Percentiles rank a stretch among this genome's conserved stretches.
Evolutionary conservation across 2,329 filamentous ascomycete species (phyloP).

Genomic region (Colletotrichum tropicale): DNA sequence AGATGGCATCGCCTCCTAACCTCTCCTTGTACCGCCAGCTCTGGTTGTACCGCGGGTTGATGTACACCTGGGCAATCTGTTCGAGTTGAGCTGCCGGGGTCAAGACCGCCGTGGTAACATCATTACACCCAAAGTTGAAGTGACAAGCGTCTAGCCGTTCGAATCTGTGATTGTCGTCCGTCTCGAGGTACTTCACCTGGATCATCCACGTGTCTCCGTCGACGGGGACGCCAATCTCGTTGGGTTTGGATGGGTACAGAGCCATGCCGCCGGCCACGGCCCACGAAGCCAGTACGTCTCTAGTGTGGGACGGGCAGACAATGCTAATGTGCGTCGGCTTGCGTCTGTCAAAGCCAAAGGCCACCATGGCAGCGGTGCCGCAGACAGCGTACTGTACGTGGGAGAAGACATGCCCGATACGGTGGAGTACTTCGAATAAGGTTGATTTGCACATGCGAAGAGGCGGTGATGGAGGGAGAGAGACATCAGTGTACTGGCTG

Average conservation of each 20-base stretch:
- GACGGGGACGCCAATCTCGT: slow-evolving; percentile 49
- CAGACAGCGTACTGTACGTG: slow-evolving; percentile 52
- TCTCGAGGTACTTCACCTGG: slow-evolving; percentile 36
- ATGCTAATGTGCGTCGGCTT: slow-evolving; percentile 40
- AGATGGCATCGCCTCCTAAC: slow-evolving; percentile 35
- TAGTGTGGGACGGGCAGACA: slow-evolving; percentile 40
- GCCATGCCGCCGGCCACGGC: slow-evolving; percentile 35
- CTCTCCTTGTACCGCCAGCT: slow-evolving; percentile 12
- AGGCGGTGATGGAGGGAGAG: background rate
- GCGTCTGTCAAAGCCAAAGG: slow-evolving; percentile 43
- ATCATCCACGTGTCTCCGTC: slow-evolving; percentile 36
- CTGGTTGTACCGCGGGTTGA: slow-evolving; percentile 17
- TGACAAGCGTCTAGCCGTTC: slow-evolving; percentile 26
- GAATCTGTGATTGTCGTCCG: slow-evolving; percentile 28
- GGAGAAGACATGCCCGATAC: slow-evolving; percentile 41
- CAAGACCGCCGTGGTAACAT: slow-evolving; percentile 27
- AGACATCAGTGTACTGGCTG: background rate
- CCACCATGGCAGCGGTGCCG: slow-evolving; percentile 48
- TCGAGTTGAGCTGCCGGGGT: slow-evolving; percentile 38
- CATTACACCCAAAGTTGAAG: slow-evolving; percentile 12
- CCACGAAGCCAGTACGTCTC: slow-evolving; percentile 45
- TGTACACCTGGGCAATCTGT: slow-evolving; percentile 36
- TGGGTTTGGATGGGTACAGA: slow-evolving; percentile 30
- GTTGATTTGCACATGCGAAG: slow-evolving; percentile 28
- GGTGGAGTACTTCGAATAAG: slow-evolving; percentile 40